Evolutionary conservation across 306 rosid species (phyloP).

Genomic region (Sicyos edulis): DNA sequence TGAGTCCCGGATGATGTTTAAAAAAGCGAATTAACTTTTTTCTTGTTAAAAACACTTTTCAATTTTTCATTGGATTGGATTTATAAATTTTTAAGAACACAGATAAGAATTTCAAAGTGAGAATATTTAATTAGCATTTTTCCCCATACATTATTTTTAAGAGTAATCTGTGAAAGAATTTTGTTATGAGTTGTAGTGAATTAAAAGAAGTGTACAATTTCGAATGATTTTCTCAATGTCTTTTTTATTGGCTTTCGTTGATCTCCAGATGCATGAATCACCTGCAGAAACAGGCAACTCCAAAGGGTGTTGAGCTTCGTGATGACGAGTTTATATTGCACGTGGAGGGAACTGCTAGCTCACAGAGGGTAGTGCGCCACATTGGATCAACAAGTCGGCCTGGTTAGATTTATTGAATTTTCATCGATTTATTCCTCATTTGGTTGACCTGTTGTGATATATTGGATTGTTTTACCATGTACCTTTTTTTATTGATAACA

Average conservation of each 20-base stretch:
- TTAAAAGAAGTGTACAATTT: neutral
- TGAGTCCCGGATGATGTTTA: neutral
- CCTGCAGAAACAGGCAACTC: constrained; percentile 59
- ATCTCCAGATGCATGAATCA: constrained; percentile 46
- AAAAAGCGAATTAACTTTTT: neutral
- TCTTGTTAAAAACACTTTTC: neutral
- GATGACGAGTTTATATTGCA: constrained; percentile 79
- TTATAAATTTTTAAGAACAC: neutral
- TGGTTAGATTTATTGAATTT: constrained; percentile 32
- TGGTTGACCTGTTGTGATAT: neutral
- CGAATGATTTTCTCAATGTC: neutral
- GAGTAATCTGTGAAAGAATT: neutral
- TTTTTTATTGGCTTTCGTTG: neutral
- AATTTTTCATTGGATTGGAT: neutral
- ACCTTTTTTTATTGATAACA: neutral
- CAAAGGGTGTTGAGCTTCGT: constrained; percentile 63
- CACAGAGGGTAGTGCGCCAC: constrained; percentile 85
- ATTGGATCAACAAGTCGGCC: constrained; percentile 89
- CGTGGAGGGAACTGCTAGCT: constrained; percentile 80
- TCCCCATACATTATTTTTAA: neutral
- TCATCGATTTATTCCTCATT: neutral
- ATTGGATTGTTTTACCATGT: neutral
- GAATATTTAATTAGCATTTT: neutral
- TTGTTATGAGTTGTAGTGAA: neutral
- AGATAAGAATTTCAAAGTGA: constrained; percentile 3